These are phyloP conservation scores for Apiotrichum siamense DNA, from an alignment of 1,284 basidiomycete genomes.

Conservation along the genomic window DNA sequence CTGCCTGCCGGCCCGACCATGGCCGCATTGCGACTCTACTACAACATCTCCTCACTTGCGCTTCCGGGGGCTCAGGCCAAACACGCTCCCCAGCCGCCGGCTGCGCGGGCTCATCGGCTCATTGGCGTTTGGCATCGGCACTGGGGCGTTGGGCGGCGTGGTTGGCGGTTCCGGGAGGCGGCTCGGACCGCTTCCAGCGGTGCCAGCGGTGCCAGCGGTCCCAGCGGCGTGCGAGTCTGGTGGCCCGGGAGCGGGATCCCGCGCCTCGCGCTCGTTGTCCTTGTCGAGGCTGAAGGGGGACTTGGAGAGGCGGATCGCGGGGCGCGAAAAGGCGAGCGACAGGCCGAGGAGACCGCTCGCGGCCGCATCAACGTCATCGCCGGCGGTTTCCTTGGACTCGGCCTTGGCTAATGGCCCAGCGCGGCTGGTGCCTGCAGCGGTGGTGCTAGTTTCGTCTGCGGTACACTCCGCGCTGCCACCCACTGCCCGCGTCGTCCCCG, in stretches of 20 bases:
- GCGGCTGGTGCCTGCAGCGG: too few species aligned
- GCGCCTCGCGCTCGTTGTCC: background rate
- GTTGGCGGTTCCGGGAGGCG: background rate
- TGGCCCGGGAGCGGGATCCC: too few species aligned
- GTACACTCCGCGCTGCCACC: background rate
- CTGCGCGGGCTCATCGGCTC: background rate
- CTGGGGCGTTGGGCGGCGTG: background rate
- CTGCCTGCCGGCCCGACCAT: too few species aligned
- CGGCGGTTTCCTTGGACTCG: too few species aligned
- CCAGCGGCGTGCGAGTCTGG: too few species aligned
- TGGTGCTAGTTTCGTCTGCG: too few species aligned
- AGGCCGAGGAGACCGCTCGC: background rate
- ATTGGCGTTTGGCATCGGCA: background rate
- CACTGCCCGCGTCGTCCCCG: background rate
- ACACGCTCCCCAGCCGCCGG: background rate
- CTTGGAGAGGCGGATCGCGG: background rate
- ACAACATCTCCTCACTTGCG: background rate
- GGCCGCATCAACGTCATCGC: background rate
- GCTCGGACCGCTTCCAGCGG: background rate
- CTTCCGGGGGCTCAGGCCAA: background rate
- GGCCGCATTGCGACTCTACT: too few species aligned
- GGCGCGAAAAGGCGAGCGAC: background rate
- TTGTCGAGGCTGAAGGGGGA: background rate
- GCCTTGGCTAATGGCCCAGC: background rate
- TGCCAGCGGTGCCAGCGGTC: background rate